Evolutionary conservation across 306 rosid species (phyloP).

Genomic region (Leucaena leucocephala): DNA sequence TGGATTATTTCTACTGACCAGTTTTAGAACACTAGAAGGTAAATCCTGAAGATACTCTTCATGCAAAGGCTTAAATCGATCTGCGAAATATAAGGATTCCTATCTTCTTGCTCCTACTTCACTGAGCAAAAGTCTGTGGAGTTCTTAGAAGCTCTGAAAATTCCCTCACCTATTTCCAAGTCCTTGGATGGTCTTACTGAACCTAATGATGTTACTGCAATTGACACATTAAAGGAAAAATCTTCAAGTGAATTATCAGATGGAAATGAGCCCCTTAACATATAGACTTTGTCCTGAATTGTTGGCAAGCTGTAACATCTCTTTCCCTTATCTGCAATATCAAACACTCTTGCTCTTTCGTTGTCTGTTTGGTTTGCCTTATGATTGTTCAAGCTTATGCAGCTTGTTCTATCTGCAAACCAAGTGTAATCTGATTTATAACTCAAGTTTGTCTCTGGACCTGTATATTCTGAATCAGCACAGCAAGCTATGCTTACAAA

Average conservation of each 20-base stretch:
- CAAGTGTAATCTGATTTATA: constrained; percentile 62
- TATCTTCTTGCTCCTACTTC: constrained; percentile 37
- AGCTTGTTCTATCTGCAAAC: constrained; percentile 55
- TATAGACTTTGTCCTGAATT: constrained; percentile 53
- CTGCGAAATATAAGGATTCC: constrained; percentile 63
- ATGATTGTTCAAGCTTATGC: constrained; percentile 39
- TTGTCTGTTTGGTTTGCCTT: constrained; percentile 36
- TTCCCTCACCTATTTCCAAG: constrained; percentile 62
- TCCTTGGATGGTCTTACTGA: constrained; percentile 49
- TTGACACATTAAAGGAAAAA: constrained; percentile 52
- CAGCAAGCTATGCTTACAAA: constrained; percentile 85
- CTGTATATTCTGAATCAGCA: constrained; percentile 54
- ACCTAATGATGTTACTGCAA: constrained; percentile 61
- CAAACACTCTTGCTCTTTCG: constrained; percentile 48
- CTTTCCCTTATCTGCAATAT: constrained; percentile 49
- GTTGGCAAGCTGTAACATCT: constrained; percentile 68
- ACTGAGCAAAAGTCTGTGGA: constrained; percentile 65
- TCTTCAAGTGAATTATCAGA: constrained; percentile 20
- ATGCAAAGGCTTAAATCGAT: constrained; percentile 59
- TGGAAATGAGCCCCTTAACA: constrained; percentile 70
- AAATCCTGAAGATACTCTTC: constrained; percentile 50
- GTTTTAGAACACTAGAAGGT: constrained; percentile 51
- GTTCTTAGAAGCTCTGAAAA: constrained; percentile 57
- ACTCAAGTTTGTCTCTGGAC: constrained; percentile 46
- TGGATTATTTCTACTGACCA: constrained; percentile 55